These are phyloP conservation scores for Bacidia rubella DNA, from an alignment of 495 filamentous ascomycete species.

Conservation along the genomic window DNA sequence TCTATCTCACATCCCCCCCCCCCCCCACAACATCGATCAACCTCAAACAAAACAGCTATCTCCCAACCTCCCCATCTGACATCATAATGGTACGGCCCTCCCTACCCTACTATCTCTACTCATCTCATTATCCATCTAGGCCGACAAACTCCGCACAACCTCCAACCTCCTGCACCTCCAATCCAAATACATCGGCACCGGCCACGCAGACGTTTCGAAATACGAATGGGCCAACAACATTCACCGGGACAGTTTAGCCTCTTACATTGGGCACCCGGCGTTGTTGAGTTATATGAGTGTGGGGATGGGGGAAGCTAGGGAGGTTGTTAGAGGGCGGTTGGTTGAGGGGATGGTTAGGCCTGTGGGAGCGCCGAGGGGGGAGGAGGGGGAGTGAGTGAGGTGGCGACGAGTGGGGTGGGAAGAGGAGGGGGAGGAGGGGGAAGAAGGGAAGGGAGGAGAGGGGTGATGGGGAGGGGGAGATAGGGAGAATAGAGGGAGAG, in stretches of 20 bases:
- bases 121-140: slow-evolving; percentile 30
- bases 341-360: slow-evolving; percentile 75
- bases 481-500: not conserved
- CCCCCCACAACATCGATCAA: no score
- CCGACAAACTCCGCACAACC: slow-evolving; percentile 93
- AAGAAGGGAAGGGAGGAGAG: not conserved
- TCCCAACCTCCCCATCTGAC: no score
- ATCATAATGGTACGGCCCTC: no score
- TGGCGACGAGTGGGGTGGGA: no score
- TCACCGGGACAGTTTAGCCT: slow-evolving; percentile 69
- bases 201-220: slow-evolving; percentile 95
- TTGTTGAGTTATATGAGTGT: slow-evolving; percentile 80
- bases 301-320: slow-evolving; percentile 48
- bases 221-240: slow-evolving; percentile 93
- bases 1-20: no score
- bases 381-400: slow-evolving; percentile 31
- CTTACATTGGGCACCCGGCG: slow-evolving; percentile 79
- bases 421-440: no score
- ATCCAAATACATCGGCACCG: slow-evolving; percentile 85
- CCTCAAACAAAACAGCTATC: no score
- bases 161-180: slow-evolving; percentile 96
- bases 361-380: slow-evolving; percentile 62
- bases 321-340: slow-evolving; percentile 1
- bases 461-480: not conserved
- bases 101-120: not conserved